Evolutionary conservation across 2,329 filamentous ascomycete genomes (phyloP).

Genomic region (Calonectria fujianensis): DNA sequence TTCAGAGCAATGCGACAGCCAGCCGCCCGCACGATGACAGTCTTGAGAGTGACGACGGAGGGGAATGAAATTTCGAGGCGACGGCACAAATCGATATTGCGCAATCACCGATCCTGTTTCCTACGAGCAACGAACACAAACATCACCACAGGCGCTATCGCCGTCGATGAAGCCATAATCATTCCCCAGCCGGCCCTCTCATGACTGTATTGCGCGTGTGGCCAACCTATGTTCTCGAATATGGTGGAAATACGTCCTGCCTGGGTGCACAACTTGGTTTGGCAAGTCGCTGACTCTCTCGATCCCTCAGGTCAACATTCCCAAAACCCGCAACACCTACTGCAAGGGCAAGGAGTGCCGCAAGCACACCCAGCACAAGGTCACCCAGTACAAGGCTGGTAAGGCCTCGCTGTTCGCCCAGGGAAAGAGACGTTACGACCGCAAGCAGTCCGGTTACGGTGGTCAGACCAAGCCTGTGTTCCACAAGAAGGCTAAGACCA

Average conservation of each 20-base stretch:
- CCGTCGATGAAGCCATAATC: conserved; percentile 29
- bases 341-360: conserved; percentile 97
- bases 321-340: conserved; percentile 97
- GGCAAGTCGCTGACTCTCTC: conserved; percentile 57
- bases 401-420: conserved; percentile 97
- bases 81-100: conserved; percentile 46
- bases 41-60: conserved; percentile 47
- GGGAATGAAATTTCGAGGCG: conserved; percentile 54
- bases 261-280: conserved; percentile 36
- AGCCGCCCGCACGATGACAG: conserved; percentile 58
- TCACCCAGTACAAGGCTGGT: conserved; percentile 97
- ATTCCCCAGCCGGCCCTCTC: conserved; percentile 23
- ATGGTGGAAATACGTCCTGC: conserved; percentile 36
- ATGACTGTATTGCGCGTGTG: conserved; percentile 50
- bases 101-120: conserved; percentile 43
- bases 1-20: conserved; percentile 50
- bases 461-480: conserved; percentile 99
- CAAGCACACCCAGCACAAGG: conserved; percentile 94
- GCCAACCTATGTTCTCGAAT: conserved; percentile 36
- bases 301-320: conserved; percentile 89
- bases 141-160: conserved; percentile 18
- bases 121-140: conserved; percentile 46
- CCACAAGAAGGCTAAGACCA: conserved; percentile 99
- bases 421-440: conserved; percentile 99
- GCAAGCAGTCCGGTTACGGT: conserved; percentile 99